Evolutionary conservation across 305 asterid genomes (phyloP), one percentile per base, ranked within the genome.

Genomic region (Striga hermonthica): DNA sequence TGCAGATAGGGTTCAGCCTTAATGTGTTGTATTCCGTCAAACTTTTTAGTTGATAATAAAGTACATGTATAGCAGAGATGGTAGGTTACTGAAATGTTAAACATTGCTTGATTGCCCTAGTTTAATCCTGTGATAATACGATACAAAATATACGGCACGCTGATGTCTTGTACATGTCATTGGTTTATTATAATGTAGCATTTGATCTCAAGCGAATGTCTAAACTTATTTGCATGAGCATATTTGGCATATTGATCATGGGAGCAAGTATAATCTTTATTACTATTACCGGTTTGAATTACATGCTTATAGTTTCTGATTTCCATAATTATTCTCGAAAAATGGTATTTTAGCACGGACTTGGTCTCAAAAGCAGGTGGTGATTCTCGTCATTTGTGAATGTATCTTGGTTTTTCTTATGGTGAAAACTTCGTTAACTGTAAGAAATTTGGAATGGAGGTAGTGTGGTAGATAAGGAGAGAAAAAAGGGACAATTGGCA

Each of bases 291-390:
- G 5, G 6, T 58, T n/a, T 37, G 31, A 12, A 12, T 37, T 58
- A 3, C 4, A 36, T 58, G 47, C 63, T 58, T 37, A 13, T 44
- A n/a, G 37, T 60, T 40, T 61, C 44, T 45, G 52, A n/a, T 61
- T 10, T 61, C 15, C 40, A 45, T 44, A 45, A 31, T 53, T 6
- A 44, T 45, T 31, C 38, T 44, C 31, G 41, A 40, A 62, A 16
- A 3, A 41, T 61, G 66, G 10, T 38, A 10, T 31, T 36, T 31
- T 28, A 28, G n/a, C 56, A 5, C 9, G 1, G 22, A 62, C 13
- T 12, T 62, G 31, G 31, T 22, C 31, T 22, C 37, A 15, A 36
- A 57, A 35, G n/a, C 4, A 11, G 10, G 41, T 13, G 67, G 13
- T 62, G 31, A 22, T 22, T 62, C 7, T 13, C 47, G 31, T 61